Evolutionary conservation across 768 basidiomycete genomes (phyloP), one percentile per base, ranked within the genome.

Genomic region (Leccinellum albellum): DNA sequence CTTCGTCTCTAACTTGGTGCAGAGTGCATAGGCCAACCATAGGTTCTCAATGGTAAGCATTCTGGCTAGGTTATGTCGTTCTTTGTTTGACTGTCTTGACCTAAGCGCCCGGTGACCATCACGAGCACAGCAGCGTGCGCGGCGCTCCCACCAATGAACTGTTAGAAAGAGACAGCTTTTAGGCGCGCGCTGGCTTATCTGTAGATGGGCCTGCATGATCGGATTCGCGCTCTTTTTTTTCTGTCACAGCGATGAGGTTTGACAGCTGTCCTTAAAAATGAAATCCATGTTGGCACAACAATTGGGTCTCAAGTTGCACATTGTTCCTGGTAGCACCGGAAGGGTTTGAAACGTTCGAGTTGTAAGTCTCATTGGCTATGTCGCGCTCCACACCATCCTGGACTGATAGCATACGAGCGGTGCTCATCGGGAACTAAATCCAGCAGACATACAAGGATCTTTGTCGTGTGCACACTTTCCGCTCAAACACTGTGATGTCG

Each of bases 261-360:
- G 37, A 40, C 37, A 40, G 40, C 40, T 42, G 20, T 20, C n/a
- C 7, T n/a, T n/a, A n/a, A 20, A 42, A 42, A 42, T 42, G 40
- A 42, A 42, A 12, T 20, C 3, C 37, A 40, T 20, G 40, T 42
- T 42, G 40, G 20, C 4, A 42, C 40, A 42, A 10, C 40, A 42
- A 42, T 42, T 20, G n/a, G 37, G n/a, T 20, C 40, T 42, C n/a
- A n/a, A n/a, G n/a, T 42, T 12, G 40, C 20, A 42, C 17, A 20
- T 20, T 12, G 40, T 40, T 40, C 37, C 37, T 40, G n/a, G 37
- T 10, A 42, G 40, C 40, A 20, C 40, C 12, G 20, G 40, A 20
- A 20, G 10, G n/a, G 10, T 40, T n/a, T 40, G 21, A 21, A 54
- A 54, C 55, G 57, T 57, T 58, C 20, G n/a, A n/a, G n/a, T 28